Percentiles rank a stretch among this genome's conserved stretches.
These are phyloP conservation scores for Gentiana dahurica DNA, from an alignment of 257 asterid genomes.

Conservation along the genomic window DNA sequence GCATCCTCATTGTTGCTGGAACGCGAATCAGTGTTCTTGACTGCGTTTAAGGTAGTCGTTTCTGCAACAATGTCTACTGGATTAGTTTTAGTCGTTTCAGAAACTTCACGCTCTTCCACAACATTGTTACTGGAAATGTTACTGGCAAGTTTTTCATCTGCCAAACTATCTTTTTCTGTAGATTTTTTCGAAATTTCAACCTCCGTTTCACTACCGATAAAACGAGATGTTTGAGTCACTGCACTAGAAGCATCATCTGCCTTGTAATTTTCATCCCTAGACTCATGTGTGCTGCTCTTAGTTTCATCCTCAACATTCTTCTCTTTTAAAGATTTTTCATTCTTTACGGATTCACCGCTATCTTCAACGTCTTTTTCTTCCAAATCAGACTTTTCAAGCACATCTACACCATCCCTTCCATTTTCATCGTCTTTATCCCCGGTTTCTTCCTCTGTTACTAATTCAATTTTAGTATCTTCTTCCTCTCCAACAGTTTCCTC, in stretches of 20 bases:
- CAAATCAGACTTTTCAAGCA: conserved; percentile 39
- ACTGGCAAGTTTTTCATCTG: conserved; percentile 17
- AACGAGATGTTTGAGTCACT: conserved; percentile 54
- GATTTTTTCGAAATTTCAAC: conserved; percentile 27
- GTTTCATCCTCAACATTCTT: conserved; percentile 34
- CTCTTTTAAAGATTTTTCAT: conserved; percentile 26
- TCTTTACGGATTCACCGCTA: conserved; percentile 25
- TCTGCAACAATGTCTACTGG: conserved; percentile 18
- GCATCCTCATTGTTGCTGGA: conserved; percentile 6
- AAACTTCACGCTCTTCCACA: conserved; percentile 23
- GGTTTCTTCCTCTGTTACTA: conserved; percentile 34
- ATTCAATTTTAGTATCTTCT: conserved; percentile 39
- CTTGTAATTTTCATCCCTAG: conserved; percentile 80
- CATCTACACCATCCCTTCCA: conserved; percentile 29
- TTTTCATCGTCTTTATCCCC: conserved; percentile 49
- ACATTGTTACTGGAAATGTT: conserved; percentile 13
- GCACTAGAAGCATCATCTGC: conserved; percentile 99
- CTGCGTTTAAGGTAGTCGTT: conserved; percentile 11
- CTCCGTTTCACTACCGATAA: conserved; percentile 22
- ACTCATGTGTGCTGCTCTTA: conserved; percentile 38
- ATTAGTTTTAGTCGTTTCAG: conserved; percentile 20
- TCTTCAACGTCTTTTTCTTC: conserved; percentile 45
- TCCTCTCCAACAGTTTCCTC: conserved; percentile 36
- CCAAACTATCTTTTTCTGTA: conserved; percentile 15
- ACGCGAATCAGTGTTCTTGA: conserved; percentile 14